Evolutionary conservation across 257 asterid species (phyloP), one percentile per base, ranked within the genome.

Genomic region (Mitragyna speciosa): DNA sequence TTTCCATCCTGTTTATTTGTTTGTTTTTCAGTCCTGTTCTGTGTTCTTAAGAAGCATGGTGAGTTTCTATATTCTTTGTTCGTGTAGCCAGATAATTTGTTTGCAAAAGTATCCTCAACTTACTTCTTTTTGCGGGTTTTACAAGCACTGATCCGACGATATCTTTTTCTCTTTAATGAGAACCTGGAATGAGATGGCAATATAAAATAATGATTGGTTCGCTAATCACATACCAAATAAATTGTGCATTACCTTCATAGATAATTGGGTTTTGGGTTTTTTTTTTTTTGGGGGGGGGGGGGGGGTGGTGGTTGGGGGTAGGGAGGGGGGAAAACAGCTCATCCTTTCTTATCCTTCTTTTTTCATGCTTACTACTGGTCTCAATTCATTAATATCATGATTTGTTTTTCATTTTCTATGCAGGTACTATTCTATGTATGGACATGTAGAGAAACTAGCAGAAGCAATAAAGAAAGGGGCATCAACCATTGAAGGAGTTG

Each of bases 361-460:
- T 75, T 54, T 19, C 61, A 19, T 52, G 45, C 28, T 74, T 66
- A 24, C n/a, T 61, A 43, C 58, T 61, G 8, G 24, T 39, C 24
- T 78, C 66, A 76, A 79, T 70, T 49, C 52, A 74, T 22, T 4
- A 63, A 15, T 30, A 28, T 31, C 61, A 28, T 19, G 41, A 75
- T 51, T 33, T 69, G 28, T 30, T 58, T 59, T 76, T 75, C 72
- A n/a, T 79, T 65, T 36, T 28, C 31, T 47, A 26, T 70, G 26
- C 66, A 89, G 97, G 85, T 92, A 89, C 80, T 92, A 92, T 82
- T 92, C 96, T 51, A 89, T 84, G 91, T 91, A 90, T 75, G 96
- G 93, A 39, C 97, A 91, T 85, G 94, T 92, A 78, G 97, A 84
- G 89, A 92, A 85, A 87, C 91, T 92, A 74, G 97, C 97, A 10